Base-by-base conservation (phyloP, 1,284 basidiomycete species). In the Coniferiporia sulphurascens region DNA sequence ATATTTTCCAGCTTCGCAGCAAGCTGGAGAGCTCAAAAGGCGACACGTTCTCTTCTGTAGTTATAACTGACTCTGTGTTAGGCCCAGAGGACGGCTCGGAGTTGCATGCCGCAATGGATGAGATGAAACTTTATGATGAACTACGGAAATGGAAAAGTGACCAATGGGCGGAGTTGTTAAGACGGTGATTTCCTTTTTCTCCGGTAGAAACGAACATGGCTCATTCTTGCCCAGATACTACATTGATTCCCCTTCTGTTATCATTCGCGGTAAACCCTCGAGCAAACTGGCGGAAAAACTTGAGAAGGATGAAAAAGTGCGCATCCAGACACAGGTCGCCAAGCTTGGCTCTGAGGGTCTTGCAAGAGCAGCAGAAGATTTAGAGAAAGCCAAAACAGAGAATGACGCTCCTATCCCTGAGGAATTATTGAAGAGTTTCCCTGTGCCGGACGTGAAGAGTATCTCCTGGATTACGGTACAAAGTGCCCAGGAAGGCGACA, bases 381-480 rank as follows among this genome's bases (percentile, higher is more conserved):
- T 99, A 4, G 85, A 93, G 65, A 82, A 78, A 44, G 94, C 97
- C 2, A 95, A 98, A 75, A 80, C 82, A 52, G 91, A 93, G 69
- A 94, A 98, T 71, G 91, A 93, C 65, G 75, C 75, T 56, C 85
- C 88, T 9, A 94, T 98, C 60, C 96, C 96, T 4, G 76, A 77
- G 8, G 83, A 92, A 44, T 79, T 98, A 63, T 74, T 98, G 44
- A 88, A 84, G 3, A 77, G 83, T 19, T 99, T 98, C 80, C 87
- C 89, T 15, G 85, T 96, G 35, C 95, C 95, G 0, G 83, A 89
- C 66, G 90, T 95, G 21, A 86, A 89, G 67, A 91, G 86, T 63
- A 95, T 99, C 67, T 85, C 89, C 5, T 99, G 96, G 95, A 95
- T 99, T 60, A 86, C 91, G 0, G 95, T 99, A 1, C 85, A 95